A percentile compares a stretch with the other conserved stretches of the same genome.
These are phyloP conservation scores for Lecanicillium sp. DNA, from an alignment of 2,329 filamentous ascomycete genomes.

Conservation along the genomic window DNA sequence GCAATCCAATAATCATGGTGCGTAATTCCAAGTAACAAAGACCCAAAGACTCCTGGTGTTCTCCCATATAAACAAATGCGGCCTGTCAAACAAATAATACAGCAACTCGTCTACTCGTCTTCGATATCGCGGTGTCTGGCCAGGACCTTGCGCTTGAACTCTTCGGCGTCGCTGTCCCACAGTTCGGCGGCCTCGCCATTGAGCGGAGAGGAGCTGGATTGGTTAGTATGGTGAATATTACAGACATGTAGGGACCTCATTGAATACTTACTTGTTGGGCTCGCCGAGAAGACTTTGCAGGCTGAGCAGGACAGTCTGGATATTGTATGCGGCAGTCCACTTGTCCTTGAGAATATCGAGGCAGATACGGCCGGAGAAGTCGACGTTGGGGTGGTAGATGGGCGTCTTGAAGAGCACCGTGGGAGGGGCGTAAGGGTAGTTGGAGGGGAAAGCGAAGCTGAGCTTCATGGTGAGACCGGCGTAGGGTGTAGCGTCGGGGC, in stretches of 20 bases:
- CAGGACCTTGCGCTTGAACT: conserved; percentile 75
- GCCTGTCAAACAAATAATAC: conserved; percentile 6
- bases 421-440: conserved; percentile 88
- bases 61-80: conserved; percentile 24
- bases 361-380: conserved; percentile 95
- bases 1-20: conserved; percentile 29
- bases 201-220: conserved; percentile 77
- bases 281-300: conserved; percentile 93
- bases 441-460: conserved; percentile 80
- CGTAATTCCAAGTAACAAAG: conserved; percentile 26
- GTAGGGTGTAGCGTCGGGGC: conserved; percentile 88
- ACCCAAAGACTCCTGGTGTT: conserved; percentile 36
- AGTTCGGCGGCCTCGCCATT: conserved; percentile 95
- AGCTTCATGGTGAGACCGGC: conserved; percentile 85
- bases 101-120: conserved; percentile 44
- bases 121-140: conserved; percentile 59
- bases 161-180: conserved; percentile 82
- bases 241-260: too few species aligned
- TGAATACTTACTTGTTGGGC: conserved; percentile 96
- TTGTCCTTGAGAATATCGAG: conserved; percentile 98
- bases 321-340: conserved; percentile 97
- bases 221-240: neutral
- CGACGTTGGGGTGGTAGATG: conserved; percentile 98
- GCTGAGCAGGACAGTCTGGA: conserved; percentile 86
- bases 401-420: conserved; percentile 96